Evolutionary conservation across 306 rosid genomes (phyloP), one percentile per base, ranked within the genome.

Genomic region (Biancaea sappan): DNA sequence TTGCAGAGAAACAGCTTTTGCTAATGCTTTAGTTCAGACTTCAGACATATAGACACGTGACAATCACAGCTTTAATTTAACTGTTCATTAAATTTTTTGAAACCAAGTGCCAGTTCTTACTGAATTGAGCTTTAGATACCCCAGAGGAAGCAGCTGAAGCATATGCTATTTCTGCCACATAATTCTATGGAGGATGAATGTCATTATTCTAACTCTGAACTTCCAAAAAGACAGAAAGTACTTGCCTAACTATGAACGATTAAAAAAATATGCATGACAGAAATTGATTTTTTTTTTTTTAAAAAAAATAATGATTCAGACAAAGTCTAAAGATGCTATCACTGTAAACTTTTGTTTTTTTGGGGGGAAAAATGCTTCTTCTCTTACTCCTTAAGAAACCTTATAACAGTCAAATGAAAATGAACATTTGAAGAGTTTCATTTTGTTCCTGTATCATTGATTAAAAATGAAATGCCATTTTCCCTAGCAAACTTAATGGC

Each of bases 101-200:
- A 48, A n/a, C 54, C 24, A 26, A 52, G 7, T 35, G 35, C 58
- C 32, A 29, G 32, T 26, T n/a, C n/a, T n/a, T n/a, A n/a, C n/a
- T n/a, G n/a, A n/a, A n/a, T n/a, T n/a, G n/a, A n/a, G n/a, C n/a
- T n/a, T n/a, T n/a, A n/a, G 12, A 6, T 79, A 77, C 86, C 16
- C 86, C 77, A 77, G 87, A 87, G 79, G 85, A 85, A 72, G 88
- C 86, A 26, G 88, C 90, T 18, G 87, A 84, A 54, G 85, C 87
- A 21, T 88, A 86, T 31, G 87, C 86, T 79, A 77, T 77, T 43
- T 88, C 90, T 1, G 90, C 90, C 22, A 81, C 86, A 24, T 85
- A 79, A 69, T 85, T 81, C 25, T 69, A 86, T 18, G 85, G 88
- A 48, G n/a, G n/a, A 48, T 21, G 28, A 40, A 38, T 12, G 69